Base-by-base conservation (phyloP, 306 rosid species). In the Crotalaria pallida region DNA sequence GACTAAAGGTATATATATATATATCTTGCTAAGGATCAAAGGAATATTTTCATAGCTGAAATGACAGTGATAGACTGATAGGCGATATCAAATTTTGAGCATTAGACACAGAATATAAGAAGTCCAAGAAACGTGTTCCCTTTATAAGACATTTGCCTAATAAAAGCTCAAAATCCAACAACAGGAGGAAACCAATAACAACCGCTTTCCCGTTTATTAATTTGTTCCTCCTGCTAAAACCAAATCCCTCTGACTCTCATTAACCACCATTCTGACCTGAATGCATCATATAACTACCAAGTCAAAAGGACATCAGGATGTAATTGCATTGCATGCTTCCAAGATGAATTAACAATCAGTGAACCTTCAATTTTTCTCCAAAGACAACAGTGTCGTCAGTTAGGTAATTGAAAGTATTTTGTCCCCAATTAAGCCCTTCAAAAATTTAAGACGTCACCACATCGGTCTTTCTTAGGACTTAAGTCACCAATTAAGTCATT, bases 71-170 rank as follows among this genome's bases (percentile, higher is more conserved):
- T 5, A n/a, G 55, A 17, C n/a, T n/a, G n/a, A n/a, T n/a, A n/a
- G n/a, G n/a, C 15, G 21, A 22, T 19, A 68, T 63, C 84, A 86
- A 85, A 18, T 84, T 83, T 73, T 88, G 75, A 72, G 93, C 86
- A 69, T 93, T 84, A 24, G 96, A 80, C 1, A 65, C 67, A 0
- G 91, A 81, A 68, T 93, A 87, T 60, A 93, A 63, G 68, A 93
- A 93, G 85, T 93, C 98, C 85, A 93, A 88, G 89, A 93, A 93
- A 43, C 96, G 96, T 0, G 98, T 93, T 60, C 98, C 98, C 86
- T 88, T 88, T 15, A 93, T 77, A 79, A 93, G 82, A 45, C 98
- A 96, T 67, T 93, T 93, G 33, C 98, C 98, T 58, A 96, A 90
- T 77, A 93, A 82, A 52, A 93, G 96, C 79, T 93, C 98, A 76